These are phyloP conservation scores for Rubus parviflorus DNA, from an alignment of 306 rosid species.

Conservation along the genomic window DNA sequence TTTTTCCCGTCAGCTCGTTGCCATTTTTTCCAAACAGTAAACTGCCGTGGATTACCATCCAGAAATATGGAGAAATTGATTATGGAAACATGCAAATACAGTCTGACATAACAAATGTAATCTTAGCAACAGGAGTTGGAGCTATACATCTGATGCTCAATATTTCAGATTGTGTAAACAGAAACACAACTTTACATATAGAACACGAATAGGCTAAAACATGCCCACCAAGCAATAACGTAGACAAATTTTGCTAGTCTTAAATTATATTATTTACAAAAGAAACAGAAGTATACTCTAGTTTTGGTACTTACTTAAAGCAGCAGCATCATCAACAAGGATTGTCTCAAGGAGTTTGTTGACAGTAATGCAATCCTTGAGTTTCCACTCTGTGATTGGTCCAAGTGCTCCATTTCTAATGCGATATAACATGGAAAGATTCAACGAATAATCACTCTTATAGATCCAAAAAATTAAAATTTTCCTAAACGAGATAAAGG, in stretches of 20 bases:
- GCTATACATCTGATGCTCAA: not conserved
- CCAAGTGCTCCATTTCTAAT: constrained; percentile 74
- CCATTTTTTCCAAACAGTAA: not conserved
- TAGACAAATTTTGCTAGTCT: not conserved
- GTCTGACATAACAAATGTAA: not conserved
- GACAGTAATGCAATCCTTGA: constrained; percentile 71
- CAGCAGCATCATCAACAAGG: constrained; percentile 60
- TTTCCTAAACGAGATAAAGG: not conserved
- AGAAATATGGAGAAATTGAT: not conserved
- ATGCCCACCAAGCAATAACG: not conserved
- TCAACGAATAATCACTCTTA: constrained; percentile 3
- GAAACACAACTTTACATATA: not conserved
- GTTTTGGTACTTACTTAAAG: constrained; percentile 56
- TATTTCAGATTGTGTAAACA: not conserved
- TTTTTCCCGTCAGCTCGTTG: not conserved
- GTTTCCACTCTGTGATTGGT: constrained; percentile 68
- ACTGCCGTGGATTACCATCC: not conserved
- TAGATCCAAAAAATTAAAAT: constrained; percentile 10
- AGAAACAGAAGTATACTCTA: not conserved
- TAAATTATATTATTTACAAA: not conserved
- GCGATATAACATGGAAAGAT: constrained; percentile 21
- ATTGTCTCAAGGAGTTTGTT: constrained; percentile 71
- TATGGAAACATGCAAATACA: not conserved
- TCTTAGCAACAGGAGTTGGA: not conserved
- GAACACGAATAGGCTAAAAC: not conserved